phyloP scores from a whole-genome alignment of 2,329 filamentous ascomycete genomes.

The Rhytidhysteron rufulum region DNA sequence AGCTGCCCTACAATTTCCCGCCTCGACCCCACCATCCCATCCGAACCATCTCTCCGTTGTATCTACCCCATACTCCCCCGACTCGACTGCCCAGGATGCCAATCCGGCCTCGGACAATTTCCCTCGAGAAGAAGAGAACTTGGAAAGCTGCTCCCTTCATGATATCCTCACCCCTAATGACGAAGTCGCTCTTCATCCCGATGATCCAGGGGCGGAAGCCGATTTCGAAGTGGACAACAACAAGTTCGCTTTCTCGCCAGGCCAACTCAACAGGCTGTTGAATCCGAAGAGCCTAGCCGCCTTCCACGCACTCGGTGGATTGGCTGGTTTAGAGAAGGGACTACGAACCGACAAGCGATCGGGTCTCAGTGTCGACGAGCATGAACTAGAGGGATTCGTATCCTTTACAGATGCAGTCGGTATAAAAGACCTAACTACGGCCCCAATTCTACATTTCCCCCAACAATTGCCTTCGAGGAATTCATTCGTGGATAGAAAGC shows the following conservation, averaged over 20 bases:
- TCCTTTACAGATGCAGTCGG: slow-evolving; percentile 61
- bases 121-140: no score
- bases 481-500: slow-evolving; percentile 60
- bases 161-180: no score
- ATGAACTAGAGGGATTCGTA: slow-evolving; percentile 58
- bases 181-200: slow-evolving; percentile 67
- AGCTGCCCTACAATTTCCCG: no score
- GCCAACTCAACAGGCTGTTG: slow-evolving; percentile 75
- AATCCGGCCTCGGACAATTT: no score
- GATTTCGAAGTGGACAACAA: slow-evolving; percentile 72
- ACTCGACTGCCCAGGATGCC: no score
- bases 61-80: no score
- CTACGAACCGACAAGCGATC: slow-evolving; percentile 61
- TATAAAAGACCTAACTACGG: slow-evolving; percentile 22
- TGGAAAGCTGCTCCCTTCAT: no score
- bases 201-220: slow-evolving; percentile 68
- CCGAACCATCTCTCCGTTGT: no score
- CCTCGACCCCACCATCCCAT: no score
- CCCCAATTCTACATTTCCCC: slow-evolving; percentile 24
- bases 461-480: slow-evolving; percentile 19
- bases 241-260: slow-evolving; percentile 78
- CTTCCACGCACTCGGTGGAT: slow-evolving; percentile 70
- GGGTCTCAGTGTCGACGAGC: slow-evolving; percentile 70
- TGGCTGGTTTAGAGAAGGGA: slow-evolving; percentile 70
- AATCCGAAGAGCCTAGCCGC: slow-evolving; percentile 75